Evolutionary conservation across 176 grass and related monocot genomes (phyloP).

Genomic region (Puccinellia tenuiflora): DNA sequence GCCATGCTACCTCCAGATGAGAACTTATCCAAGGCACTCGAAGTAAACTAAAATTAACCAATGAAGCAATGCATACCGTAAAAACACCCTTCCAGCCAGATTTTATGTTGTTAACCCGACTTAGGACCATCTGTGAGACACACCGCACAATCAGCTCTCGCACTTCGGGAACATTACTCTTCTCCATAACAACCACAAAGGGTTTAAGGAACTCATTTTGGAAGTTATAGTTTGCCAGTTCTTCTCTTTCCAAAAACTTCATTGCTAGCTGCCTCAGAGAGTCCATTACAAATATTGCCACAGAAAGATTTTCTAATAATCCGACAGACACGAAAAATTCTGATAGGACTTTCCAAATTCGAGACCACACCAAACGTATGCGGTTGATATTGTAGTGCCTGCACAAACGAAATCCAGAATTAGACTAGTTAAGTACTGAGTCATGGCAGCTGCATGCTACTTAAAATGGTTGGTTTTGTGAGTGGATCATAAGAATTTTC

Average conservation of each 20-base stretch:
- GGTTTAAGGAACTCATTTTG: conserved; percentile 97
- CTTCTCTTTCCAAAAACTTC: conserved; percentile 97
- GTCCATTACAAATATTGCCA: conserved; percentile 98
- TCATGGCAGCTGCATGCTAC: conserved; percentile 13
- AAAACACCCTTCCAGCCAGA: conserved; percentile 99
- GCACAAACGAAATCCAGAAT: conserved; percentile 37
- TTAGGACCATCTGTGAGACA: conserved; percentile 96
- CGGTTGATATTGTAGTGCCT: conserved; percentile 97
- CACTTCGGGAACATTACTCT: conserved; percentile 77
- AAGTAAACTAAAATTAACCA: conserved; percentile 12
- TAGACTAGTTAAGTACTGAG: conserved; percentile 15
- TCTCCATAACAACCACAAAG: conserved; percentile 91
- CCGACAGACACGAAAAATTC: conserved; percentile 98
- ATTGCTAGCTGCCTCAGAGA: conserved; percentile 89
- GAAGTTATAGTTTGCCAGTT: conserved; percentile 95
- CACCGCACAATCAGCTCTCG: conserved; percentile 91
- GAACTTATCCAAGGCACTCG: background rate
- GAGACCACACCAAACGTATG: conserved; percentile 89
- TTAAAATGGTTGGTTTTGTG: conserved; percentile 13
- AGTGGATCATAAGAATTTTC: conserved; percentile 26
- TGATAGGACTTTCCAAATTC: conserved; percentile 89
- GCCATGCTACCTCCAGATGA: background rate
- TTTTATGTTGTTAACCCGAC: conserved; percentile 90
- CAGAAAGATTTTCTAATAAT: conserved; percentile 88
- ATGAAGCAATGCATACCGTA: conserved; percentile 41